phyloP scores from a whole-genome alignment of 176 grass and related monocot genomes.

The Aegilops longissima region DNA sequence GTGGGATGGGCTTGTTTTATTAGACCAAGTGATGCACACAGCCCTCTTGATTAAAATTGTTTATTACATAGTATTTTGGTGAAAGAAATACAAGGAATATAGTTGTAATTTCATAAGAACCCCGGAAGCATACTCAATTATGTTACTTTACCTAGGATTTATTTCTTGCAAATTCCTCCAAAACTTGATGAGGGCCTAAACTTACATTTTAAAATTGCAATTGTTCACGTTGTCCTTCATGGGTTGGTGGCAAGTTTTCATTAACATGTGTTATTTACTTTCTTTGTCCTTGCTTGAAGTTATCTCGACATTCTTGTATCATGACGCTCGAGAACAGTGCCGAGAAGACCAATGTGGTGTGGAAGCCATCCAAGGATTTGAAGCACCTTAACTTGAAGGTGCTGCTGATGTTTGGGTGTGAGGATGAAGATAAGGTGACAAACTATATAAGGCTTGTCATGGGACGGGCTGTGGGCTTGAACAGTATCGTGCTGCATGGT shows the following conservation, averaged over 20 bases:
- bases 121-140: background rate
- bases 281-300: background rate
- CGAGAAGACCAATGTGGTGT: background rate
- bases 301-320: slow-evolving; percentile 18
- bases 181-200: background rate
- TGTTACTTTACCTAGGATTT: background rate
- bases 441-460: slow-evolving; percentile 15
- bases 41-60: too few species aligned
- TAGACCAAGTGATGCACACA: too few species aligned
- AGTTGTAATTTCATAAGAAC: background rate
- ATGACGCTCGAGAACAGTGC: background rate
- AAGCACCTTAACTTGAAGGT: background rate
- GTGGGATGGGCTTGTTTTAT: too few species aligned
- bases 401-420: background rate
- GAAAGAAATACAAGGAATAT: background rate
- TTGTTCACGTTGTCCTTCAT: background rate
- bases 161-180: background rate
- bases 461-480: background rate
- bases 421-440: background rate
- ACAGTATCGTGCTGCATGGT: background rate
- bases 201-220: too few species aligned
- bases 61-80: background rate
- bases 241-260: background rate
- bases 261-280: background rate
- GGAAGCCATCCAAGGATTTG: background rate